A percentile compares a stretch with the other conserved stretches of the same genome.
Conservation (phyloP, 2,329 filamentous ascomycete species). For the Epichloe sibirici region DNA sequence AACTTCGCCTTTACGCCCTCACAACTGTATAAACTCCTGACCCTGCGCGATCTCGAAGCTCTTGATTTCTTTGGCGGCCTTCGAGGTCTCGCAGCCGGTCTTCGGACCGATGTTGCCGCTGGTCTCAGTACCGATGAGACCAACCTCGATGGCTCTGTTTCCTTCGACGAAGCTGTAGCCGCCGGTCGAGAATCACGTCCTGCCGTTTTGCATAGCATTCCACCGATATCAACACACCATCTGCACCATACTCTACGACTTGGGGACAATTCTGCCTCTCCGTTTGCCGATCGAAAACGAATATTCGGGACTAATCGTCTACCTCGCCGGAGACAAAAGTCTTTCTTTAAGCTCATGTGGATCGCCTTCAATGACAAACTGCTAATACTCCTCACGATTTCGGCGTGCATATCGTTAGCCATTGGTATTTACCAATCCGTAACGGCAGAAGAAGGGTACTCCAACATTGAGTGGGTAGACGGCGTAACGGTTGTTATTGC, state of each 20-base stretch:
- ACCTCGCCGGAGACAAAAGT: conserved; percentile 53
- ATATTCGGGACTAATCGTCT: conserved; percentile 53
- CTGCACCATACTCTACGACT: conserved; percentile 17
- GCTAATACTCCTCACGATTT: conserved; percentile 56
- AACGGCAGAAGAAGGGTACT: conserved; percentile 34
- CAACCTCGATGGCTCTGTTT: conserved; percentile 29
- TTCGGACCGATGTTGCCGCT: conserved; percentile 33
- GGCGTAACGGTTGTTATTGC: conserved; percentile 69
- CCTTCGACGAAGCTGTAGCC: conserved; percentile 36
- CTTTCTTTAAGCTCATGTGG: conserved; percentile 55
- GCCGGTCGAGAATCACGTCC: conserved; percentile 22
- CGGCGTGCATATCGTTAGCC: conserved; percentile 60
- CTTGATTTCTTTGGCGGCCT: conserved; percentile 42
- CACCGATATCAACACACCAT: conserved; percentile 10
- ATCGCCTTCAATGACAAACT: conserved; percentile 77
- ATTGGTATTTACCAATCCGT: conserved; percentile 65
- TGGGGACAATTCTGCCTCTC: conserved; percentile 14
- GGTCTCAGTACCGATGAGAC: conserved; percentile 40
- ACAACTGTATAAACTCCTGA: conserved; percentile 40
- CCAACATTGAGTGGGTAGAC: conserved; percentile 68
- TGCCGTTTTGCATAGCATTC: conserved; percentile 11
- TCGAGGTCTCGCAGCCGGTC: conserved; percentile 36
- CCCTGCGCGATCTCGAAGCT: conserved; percentile 34
- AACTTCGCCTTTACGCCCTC: conserved; percentile 42
- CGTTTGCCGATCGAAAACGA: conserved; percentile 48